Conservation (phyloP, 1,284 basidiomycete species). For the Ganoderma lingzhi region DNA sequence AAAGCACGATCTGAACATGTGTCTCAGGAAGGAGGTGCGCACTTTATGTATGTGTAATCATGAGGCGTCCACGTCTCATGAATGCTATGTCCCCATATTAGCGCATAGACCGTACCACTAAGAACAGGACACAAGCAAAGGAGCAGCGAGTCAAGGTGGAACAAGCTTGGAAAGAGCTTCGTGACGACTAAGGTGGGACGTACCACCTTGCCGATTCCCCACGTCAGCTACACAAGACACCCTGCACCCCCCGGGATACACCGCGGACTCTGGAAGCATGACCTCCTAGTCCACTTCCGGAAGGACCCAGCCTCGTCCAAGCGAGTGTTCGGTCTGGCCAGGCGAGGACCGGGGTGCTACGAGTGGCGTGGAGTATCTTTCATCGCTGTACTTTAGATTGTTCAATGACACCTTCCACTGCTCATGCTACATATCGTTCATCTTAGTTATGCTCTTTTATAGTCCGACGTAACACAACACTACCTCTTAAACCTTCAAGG, state of each 20-base stretch:
- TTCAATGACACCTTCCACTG: conserved; percentile 3
- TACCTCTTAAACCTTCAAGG: conserved; percentile 23
- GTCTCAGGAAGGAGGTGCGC: conserved; percentile 80
- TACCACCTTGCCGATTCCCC: neutral
- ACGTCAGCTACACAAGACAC: neutral
- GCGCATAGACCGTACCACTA: conserved; percentile 74
- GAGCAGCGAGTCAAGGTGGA: conserved; percentile 62
- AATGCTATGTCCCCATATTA: conserved; percentile 4
- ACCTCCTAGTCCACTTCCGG: neutral
- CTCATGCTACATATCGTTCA: conserved; percentile 4
- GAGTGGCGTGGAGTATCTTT: neutral
- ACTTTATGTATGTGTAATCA: conserved; percentile 11
- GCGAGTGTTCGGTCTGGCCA: neutral
- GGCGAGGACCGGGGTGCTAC: neutral
- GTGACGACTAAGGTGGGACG: conserved; percentile 48
- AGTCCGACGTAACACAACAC: neutral
- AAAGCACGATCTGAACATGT: conserved; percentile 77
- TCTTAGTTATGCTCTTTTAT: neutral
- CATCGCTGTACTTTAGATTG: neutral
- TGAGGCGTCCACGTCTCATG: conserved; percentile 6
- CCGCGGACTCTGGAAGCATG: neutral
- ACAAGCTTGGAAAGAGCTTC: conserved; percentile 68
- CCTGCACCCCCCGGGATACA: neutral
- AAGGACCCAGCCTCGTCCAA: neutral
- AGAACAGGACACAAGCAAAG: conserved; percentile 76